phyloP scores from a whole-genome alignment of 306 rosid genomes.

The Cicer pinnatifidum region DNA sequence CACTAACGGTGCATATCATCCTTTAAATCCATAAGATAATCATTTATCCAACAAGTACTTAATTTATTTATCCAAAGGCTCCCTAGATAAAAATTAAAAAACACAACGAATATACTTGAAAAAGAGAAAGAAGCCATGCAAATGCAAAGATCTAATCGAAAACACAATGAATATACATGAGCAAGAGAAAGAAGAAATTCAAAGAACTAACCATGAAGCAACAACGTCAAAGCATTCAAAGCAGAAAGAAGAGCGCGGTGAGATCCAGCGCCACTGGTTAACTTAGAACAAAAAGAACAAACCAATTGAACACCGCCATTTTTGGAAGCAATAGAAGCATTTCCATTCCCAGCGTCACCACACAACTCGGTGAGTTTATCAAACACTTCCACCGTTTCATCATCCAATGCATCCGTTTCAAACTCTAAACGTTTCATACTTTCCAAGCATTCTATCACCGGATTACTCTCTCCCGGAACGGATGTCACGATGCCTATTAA shows the following conservation, averaged over 20 bases:
- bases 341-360: constrained; percentile 59
- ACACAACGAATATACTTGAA: not conserved
- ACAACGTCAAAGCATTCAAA: constrained; percentile 55
- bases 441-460: constrained; percentile 61
- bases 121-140: not conserved
- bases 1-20: not conserved
- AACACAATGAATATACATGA: not conserved
- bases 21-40: not conserved
- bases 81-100: not conserved
- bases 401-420: constrained; percentile 30
- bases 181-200: not conserved
- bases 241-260: constrained; percentile 50
- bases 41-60: not conserved
- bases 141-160: too few relatives aligned
- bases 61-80: not conserved
- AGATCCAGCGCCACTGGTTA: constrained; percentile 36
- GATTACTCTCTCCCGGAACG: too few relatives aligned
- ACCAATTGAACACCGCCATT: constrained; percentile 71
- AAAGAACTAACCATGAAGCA: constrained; percentile 70
- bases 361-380: too few relatives aligned
- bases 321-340: constrained; percentile 71
- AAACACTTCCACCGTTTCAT: constrained; percentile 46
- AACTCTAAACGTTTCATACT: constrained; percentile 52
- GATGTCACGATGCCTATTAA: too few relatives aligned
- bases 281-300: constrained; percentile 65